Evolutionary conservation across 306 rosid species (phyloP), one percentile per base, ranked within the genome.

Genomic region (cucumber (Cucumis sativus)): DNA sequence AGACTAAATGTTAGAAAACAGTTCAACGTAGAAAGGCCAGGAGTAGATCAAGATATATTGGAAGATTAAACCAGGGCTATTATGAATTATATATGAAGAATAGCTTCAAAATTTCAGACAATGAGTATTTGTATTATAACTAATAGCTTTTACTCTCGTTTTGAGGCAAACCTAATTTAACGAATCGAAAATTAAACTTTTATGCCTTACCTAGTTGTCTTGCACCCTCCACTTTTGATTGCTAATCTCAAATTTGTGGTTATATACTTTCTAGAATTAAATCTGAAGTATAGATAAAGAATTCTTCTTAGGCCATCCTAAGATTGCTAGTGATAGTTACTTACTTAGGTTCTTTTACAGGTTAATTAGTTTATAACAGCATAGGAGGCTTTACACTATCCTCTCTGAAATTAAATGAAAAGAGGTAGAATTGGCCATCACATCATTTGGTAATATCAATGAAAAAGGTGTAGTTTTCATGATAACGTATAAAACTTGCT

Each of bases 21-120:
- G 77, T 96, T 96, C 79, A 96, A 96, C 17, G 90, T 96, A 20
- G 99, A 96, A 60, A 84, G 85, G 78, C 98, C 98, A 30, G 92
- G 97, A 80, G 85, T 56, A 76, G 98, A 90, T 79, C 88, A 91
- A 84, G 99, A 96, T 77, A 92, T 96, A 98, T 80, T 96, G 80
- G 89, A 89, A 80, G 96, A 92, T 23, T 23, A 23, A 23, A 85
- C 96, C 5, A 80, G 98, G 79, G 96, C 83, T 55, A 23, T 23
- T 23, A 23, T 23, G 1, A 23, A 23, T 23, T 23, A 23, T 23
- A 23, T 23, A 23, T 23, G 25, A 23, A 23, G 88, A 93, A 77
- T 96, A 93, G 81, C 98, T 93, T 55, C 88, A 88, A 84, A 97
- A 91, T 88, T 86, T 93, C 77, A 75, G 81, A 71, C 84, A 87